Percentiles rank a stretch among this genome's conserved stretches.
phyloP scores from a whole-genome alignment of 1,284 basidiomycete species.

The Lentinus polychrous region DNA sequence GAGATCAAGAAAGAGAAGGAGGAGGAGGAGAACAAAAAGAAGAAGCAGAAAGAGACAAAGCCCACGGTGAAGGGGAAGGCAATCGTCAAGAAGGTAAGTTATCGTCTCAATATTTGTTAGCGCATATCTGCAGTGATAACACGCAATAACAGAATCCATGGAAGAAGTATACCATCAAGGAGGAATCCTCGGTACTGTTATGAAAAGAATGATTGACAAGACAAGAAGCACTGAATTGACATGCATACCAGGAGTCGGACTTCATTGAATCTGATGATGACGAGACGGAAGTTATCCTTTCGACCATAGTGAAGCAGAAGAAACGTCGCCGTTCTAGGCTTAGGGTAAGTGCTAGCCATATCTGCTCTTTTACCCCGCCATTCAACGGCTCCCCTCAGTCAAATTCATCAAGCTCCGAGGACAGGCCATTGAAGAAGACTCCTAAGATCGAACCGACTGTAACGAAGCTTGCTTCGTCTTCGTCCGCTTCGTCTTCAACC shows the following conservation, averaged over 20 bases:
- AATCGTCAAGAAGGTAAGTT: too few relatives aligned
- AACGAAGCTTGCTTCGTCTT: neutral
- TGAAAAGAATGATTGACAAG: neutral
- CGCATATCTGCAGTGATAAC: too few relatives aligned
- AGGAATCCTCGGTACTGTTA: too few relatives aligned
- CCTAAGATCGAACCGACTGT: neutral
- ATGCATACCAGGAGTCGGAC: too few relatives aligned
- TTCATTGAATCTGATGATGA: too few relatives aligned
- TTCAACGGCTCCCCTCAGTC: neutral
- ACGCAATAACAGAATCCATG: too few relatives aligned
- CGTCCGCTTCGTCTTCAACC: neutral
- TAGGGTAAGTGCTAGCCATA: neutral
- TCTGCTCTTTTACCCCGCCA: neutral
- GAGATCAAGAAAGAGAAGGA: conserved; percentile 1
- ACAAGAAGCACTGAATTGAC: neutral
- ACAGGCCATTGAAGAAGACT: conserved; percentile 9
- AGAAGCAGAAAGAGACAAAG: conserved; percentile 20
- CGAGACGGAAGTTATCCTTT: too few relatives aligned
- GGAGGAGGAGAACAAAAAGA: conserved; percentile 14
- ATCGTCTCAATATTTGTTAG: too few relatives aligned
- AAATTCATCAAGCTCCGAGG: conserved; percentile 13
- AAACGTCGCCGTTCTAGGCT: too few relatives aligned
- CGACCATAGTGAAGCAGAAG: too few relatives aligned
- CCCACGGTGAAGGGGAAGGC: conserved; percentile 11
- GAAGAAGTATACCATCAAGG: too few relatives aligned